phyloP scores from a whole-genome alignment of 1,139 yeast genomes.

The Kodamaea fungicola region DNA sequence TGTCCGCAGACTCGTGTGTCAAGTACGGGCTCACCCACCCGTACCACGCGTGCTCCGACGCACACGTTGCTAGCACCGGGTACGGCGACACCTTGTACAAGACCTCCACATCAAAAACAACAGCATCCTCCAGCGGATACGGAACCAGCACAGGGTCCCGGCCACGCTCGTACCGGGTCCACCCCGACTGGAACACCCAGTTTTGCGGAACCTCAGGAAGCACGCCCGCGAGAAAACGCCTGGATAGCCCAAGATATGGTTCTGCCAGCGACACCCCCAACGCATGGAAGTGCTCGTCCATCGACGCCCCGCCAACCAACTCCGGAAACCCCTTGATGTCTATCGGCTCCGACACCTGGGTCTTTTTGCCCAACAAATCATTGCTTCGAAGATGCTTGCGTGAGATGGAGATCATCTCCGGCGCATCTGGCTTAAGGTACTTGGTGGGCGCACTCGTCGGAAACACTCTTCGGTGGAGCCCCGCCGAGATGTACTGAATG shows the following conservation, averaged over 20 bases:
- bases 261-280: constrained; percentile 60
- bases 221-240: constrained; percentile 28
- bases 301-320: constrained; percentile 55
- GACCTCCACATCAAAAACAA: constrained; percentile 90
- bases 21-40: constrained; percentile 91
- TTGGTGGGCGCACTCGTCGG: constrained; percentile 32
- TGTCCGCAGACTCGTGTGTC: constrained; percentile 40
- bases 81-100: constrained; percentile 70
- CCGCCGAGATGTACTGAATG: constrained; percentile 62
- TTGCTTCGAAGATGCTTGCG: constrained; percentile 59
- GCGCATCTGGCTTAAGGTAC: constrained; percentile 24
- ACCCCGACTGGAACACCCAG: constrained; percentile 69
- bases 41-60: constrained; percentile 80
- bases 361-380: constrained; percentile 74
- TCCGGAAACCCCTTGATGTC: constrained; percentile 58
- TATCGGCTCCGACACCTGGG: constrained; percentile 63
- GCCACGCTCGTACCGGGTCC: constrained; percentile 71
- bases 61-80: constrained; percentile 82
- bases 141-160: constrained; percentile 55
- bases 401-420: constrained; percentile 52
- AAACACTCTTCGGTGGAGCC: constrained; percentile 60
- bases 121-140: constrained; percentile 60
- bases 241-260: constrained; percentile 56
- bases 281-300: constrained; percentile 83
- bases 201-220: constrained; percentile 48